Percentiles rank a stretch among this genome's conserved stretches.
These are phyloP conservation scores for Scleroderma citrinum DNA, from an alignment of 768 basidiomycete species.

Conservation along the genomic window DNA sequence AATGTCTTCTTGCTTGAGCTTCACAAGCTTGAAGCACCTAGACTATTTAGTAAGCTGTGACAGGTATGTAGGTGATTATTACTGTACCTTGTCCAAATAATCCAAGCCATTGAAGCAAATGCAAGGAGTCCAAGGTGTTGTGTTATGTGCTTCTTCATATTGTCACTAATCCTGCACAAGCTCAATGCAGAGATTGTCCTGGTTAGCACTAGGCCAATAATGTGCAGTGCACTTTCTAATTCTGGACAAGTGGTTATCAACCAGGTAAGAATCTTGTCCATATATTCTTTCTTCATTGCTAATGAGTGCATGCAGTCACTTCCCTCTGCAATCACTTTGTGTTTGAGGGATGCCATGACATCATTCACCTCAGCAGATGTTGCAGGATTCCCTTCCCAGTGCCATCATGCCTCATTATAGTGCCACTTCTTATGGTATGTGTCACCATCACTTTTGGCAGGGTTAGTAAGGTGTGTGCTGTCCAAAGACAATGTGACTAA, in stretches of 20 bases:
- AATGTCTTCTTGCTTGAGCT: slow-evolving; percentile 20
- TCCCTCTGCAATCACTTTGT: slow-evolving; percentile 14
- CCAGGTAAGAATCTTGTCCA: not conserved
- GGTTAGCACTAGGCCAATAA: no score
- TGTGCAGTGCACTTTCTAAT: not conserved
- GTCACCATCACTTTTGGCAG: no score
- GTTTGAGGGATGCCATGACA: slow-evolving; percentile 22
- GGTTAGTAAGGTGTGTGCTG: no score
- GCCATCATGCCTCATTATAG: slow-evolving; percentile 14
- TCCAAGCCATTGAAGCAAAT: not conserved
- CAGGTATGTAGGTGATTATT: no score
- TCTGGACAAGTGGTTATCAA: not conserved
- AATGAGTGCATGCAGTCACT: slow-evolving; percentile 21
- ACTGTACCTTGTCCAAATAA: not conserved
- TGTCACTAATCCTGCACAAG: no score
- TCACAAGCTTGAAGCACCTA: slow-evolving; percentile 29
- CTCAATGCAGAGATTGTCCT: no score
- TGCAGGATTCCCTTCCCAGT: slow-evolving; percentile 27
- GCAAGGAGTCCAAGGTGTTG: not conserved
- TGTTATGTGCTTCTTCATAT: not conserved
- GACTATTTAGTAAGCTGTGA: not conserved
- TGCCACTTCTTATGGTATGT: slow-evolving; percentile 10
- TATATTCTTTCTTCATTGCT: slow-evolving; percentile 16
- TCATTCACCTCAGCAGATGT: slow-evolving; percentile 16
- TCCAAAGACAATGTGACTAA: no score